Evolutionary conservation across 2,329 filamentous ascomycete genomes (phyloP).

Genomic region (Paraphaeosphaeria minitans): DNA sequence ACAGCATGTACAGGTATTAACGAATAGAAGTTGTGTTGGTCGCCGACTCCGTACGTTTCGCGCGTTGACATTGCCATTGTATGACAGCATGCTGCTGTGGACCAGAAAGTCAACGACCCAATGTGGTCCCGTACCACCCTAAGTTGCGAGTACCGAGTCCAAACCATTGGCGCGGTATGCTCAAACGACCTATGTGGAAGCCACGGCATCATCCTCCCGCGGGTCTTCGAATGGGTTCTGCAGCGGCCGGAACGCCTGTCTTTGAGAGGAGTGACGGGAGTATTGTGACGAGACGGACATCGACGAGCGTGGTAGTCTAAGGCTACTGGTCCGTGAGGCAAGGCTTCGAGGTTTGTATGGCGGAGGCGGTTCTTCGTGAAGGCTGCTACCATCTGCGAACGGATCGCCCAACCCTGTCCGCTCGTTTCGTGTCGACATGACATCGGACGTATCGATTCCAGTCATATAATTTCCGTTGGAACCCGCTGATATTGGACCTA

Average conservation of each 20-base stretch:
- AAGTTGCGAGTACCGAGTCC: not conserved
- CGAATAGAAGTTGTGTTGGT: not conserved
- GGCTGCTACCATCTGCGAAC: slow-evolving; percentile 36
- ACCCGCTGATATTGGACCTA: slow-evolving; percentile 40
- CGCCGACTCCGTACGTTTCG: slow-evolving; percentile 3
- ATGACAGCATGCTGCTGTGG: not conserved
- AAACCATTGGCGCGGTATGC: not conserved
- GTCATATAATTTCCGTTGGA: slow-evolving; percentile 43
- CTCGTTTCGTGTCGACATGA: slow-evolving; percentile 36
- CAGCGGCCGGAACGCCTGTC: slow-evolving; percentile 21
- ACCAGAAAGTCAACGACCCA: not conserved
- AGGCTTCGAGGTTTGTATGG: slow-evolving; percentile 44
- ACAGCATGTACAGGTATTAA: not conserved
- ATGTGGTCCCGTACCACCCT: not conserved
- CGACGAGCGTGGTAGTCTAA: slow-evolving; percentile 25
- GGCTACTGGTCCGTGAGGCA: slow-evolving; percentile 41
- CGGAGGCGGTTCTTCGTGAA: slow-evolving; percentile 41
- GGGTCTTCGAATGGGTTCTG: slow-evolving; percentile 45
- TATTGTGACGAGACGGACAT: slow-evolving; percentile 19
- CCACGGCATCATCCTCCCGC: slow-evolving; percentile 33
- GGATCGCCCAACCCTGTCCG: slow-evolving; percentile 32
- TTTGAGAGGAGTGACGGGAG: slow-evolving; percentile 16
- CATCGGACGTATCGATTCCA: slow-evolving; percentile 47
- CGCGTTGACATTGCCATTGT: not conserved
- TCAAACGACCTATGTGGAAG: slow-evolving; percentile 9